Evolutionary conservation across 106 monocot genomes (phyloP), one percentile per base, ranked within the genome.

Genomic region (Agapanthus africanus): DNA sequence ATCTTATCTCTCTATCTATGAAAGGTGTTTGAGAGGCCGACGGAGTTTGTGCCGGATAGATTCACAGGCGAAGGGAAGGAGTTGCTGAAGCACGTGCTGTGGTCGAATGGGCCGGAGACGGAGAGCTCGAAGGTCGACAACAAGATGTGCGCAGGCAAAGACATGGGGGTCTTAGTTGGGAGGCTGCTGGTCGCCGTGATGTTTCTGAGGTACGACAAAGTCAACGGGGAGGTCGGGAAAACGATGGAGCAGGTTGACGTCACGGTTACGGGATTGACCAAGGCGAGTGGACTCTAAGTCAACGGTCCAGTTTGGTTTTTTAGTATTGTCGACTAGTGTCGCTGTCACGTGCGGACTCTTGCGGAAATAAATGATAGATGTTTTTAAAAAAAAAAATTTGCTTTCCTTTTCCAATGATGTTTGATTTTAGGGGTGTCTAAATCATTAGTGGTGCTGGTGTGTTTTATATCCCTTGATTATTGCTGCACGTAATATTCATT

Each of bases 61-160:
- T 91, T 91, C 70, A 40, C 81, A 7, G 87, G 81, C 38, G 67
- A 66, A 21, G 83, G 84, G 10, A 57, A 69, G 36, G 39, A 33
- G 81, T 59, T 91, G 73, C 46, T 91, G 44, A 50, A 68, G 71
- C 70, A 91, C 71, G 83, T 91, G 33, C 33, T 81, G 8, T 91
- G 91, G 91, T 80, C 86, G 4, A 91, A 91, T 59, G 91, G 86
- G 40, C 67, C 70, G 65, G 87, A 91, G 81, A 87, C 83, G 40
- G 81, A 74, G 37, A 63, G n/a, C 14, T 47, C 91, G 4, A 54
- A 78, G 15, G 63, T 46, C 51, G 70, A 66, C 15, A 87, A 87
- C 74, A 91, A 91, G 81, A 81, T 84, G 71, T 91, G 91, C 57
- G 79, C 87, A 11, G 91, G 91, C 9, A 91, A 91, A 74, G 79